A percentile compares a stretch with the other conserved stretches of the same genome.
phyloP scores from a whole-genome alignment of 257 asterid genomes.

The Solanum dulcamara region DNA sequence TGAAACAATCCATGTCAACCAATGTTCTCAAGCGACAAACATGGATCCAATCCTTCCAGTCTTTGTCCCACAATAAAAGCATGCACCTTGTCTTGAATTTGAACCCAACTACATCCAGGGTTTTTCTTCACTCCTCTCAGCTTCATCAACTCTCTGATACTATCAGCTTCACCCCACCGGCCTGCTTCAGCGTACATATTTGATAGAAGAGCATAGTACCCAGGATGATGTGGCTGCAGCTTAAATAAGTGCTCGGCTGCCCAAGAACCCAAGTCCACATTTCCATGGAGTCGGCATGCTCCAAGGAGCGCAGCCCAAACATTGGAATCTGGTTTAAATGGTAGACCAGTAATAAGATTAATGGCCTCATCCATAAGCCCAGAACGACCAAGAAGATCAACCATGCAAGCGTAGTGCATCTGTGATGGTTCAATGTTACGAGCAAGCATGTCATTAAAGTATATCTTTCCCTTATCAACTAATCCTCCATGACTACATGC shows the following conservation, averaged over 20 bases:
- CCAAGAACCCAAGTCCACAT: slow-evolving; percentile 61
- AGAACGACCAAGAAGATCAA: slow-evolving; percentile 67
- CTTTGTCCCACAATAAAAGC: slow-evolving; percentile 36
- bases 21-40: slow-evolving; percentile 13
- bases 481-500: slow-evolving; percentile 72
- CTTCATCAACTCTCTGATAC: slow-evolving; percentile 53
- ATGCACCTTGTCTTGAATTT: slow-evolving; percentile 25
- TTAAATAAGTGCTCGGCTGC: slow-evolving; percentile 56
- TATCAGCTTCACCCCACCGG: slow-evolving; percentile 67
- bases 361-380: slow-evolving; percentile 56
- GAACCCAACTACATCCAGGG: slow-evolving; percentile 83
- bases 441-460: slow-evolving; percentile 46
- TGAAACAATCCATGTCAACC: neutral
- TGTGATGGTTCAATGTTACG: slow-evolving; percentile 41
- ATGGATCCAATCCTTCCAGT: slow-evolving; percentile 20
- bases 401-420: slow-evolving; percentile 79
- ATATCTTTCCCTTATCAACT: slow-evolving; percentile 35
- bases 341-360: slow-evolving; percentile 28
- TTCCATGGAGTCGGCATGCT: slow-evolving; percentile 52
- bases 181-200: slow-evolving; percentile 80
- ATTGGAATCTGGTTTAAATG: slow-evolving; percentile 31
- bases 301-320: slow-evolving; percentile 80
- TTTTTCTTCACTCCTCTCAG: slow-evolving; percentile 53
- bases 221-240: slow-evolving; percentile 57
- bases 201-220: slow-evolving; percentile 55